Conservation (phyloP, 2,329 filamentous ascomycete species). For the Penicillium hesseltinei region DNA sequence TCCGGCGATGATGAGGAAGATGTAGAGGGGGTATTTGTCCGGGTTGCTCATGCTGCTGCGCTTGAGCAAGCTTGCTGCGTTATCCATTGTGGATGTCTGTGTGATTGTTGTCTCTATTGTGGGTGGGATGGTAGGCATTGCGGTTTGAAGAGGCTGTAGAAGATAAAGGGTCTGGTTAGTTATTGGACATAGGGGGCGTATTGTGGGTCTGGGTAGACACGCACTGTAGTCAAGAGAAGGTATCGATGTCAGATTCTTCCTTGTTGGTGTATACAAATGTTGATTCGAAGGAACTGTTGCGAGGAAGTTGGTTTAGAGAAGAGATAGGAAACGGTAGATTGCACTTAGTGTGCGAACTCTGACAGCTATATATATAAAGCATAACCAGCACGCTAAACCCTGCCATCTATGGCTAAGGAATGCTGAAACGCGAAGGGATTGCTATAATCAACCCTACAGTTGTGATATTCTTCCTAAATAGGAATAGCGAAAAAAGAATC, state of each 20-base stretch:
- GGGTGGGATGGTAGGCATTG: conserved; percentile 3
- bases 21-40: conserved; percentile 22
- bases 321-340: background rate
- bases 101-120: background rate
- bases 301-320: background rate
- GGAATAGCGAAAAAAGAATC: conserved; percentile 10
- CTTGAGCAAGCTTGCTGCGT: conserved; percentile 13
- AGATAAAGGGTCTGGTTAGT: background rate
- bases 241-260: background rate
- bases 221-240: background rate
- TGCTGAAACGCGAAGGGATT: conserved; percentile 17
- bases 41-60: conserved; percentile 10
- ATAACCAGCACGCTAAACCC: background rate
- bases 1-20: conserved; percentile 28
- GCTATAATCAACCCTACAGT: conserved; percentile 9
- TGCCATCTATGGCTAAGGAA: conserved; percentile 10
- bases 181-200: background rate
- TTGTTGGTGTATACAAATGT: background rate
- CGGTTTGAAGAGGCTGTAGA: background rate
- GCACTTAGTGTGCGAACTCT: background rate
- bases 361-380: background rate
- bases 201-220: background rate
- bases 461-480: conserved; percentile 15
- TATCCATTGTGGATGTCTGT: conserved; percentile 3
- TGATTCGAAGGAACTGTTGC: background rate